Evolutionary conservation across 805 yeast genomes (phyloP).

Genomic region (Phaffomyces antillensis): DNA sequence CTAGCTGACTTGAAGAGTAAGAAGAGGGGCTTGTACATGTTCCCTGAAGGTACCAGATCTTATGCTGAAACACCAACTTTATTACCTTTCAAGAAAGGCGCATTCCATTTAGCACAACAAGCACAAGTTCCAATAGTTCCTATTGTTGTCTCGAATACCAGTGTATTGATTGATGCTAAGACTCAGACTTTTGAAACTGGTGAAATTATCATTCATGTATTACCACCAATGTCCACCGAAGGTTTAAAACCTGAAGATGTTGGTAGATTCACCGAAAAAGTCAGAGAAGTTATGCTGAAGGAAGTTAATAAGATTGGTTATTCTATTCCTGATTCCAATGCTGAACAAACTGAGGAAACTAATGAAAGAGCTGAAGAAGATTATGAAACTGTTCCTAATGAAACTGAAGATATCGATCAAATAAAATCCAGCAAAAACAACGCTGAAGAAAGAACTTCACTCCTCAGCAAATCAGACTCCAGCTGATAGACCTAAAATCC

Average conservation of each 20-base stretch:
- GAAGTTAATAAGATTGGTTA: slow-evolving; percentile 32
- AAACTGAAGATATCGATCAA: slow-evolving; percentile 6
- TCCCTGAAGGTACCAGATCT: slow-evolving; percentile 97
- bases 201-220: slow-evolving; percentile 65
- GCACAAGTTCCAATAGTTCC: slow-evolving; percentile 89
- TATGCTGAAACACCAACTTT: slow-evolving; percentile 59
- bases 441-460: slow-evolving; percentile 20
- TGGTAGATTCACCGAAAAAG: slow-evolving; percentile 45
- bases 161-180: slow-evolving; percentile 58
- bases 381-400: slow-evolving; percentile 19
- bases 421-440: slow-evolving; percentile 3
- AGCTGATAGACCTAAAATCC: no score
- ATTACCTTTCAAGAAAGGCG: slow-evolving; percentile 93
- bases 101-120: slow-evolving; percentile 94
- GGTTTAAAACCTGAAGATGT: slow-evolving; percentile 70
- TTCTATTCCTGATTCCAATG: slow-evolving; percentile 25
- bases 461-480: slow-evolving; percentile 14
- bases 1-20: slow-evolving; percentile 50
- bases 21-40: slow-evolving; percentile 76
- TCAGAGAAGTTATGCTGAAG: slow-evolving; percentile 50
- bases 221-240: slow-evolving; percentile 72
- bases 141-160: slow-evolving; percentile 78
- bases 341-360: slow-evolving; percentile 8
- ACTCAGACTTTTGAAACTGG: slow-evolving; percentile 68
- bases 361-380: slow-evolving; percentile 10